Conservation (phyloP, 2,329 filamentous ascomycete species). For the Ceratocystis diversiconidia region DNA sequence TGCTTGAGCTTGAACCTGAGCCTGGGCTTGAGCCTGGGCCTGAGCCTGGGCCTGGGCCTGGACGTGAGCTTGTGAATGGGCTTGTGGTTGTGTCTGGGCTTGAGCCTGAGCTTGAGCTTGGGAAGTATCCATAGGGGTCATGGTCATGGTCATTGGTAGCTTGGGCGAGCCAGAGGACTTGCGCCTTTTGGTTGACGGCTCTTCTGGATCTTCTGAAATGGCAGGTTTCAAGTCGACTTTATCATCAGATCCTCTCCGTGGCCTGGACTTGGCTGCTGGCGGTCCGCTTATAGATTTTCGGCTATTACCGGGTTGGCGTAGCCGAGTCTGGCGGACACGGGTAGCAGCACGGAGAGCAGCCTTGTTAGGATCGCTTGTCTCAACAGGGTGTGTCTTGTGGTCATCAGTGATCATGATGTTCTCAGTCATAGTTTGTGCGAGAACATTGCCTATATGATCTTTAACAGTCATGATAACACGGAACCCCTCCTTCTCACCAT, state of each 20-base stretch:
- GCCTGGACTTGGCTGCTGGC: background rate
- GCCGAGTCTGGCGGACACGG: constrained; percentile 27
- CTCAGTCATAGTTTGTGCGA: constrained; percentile 73
- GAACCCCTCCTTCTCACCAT: constrained; percentile 86
- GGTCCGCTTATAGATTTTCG: constrained; percentile 12
- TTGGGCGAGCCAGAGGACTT: constrained; percentile 58
- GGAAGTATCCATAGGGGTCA: constrained; percentile 64
- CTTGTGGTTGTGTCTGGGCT: background rate
- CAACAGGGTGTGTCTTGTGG: constrained; percentile 64
- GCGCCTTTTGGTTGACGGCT: constrained; percentile 59
- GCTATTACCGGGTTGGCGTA: constrained; percentile 20
- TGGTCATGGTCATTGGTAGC: constrained; percentile 58
- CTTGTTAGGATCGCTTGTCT: constrained; percentile 12
- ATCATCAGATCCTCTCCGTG: constrained; percentile 15
- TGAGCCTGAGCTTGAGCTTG: constrained; percentile 23
- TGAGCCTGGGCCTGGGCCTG: constrained; percentile 8
- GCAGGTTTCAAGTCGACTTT: constrained; percentile 9
- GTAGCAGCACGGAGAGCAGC: constrained; percentile 7
- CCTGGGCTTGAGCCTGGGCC: background rate
- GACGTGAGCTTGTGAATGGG: constrained; percentile 22
- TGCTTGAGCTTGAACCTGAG: background rate
- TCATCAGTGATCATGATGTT: constrained; percentile 97
- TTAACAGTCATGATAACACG: constrained; percentile 84
- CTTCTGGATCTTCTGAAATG: constrained; percentile 19
- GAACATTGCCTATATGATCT: constrained; percentile 57